phyloP scores from a whole-genome alignment of 2,329 filamentous ascomycete species.

The Nemania sp. region DNA sequence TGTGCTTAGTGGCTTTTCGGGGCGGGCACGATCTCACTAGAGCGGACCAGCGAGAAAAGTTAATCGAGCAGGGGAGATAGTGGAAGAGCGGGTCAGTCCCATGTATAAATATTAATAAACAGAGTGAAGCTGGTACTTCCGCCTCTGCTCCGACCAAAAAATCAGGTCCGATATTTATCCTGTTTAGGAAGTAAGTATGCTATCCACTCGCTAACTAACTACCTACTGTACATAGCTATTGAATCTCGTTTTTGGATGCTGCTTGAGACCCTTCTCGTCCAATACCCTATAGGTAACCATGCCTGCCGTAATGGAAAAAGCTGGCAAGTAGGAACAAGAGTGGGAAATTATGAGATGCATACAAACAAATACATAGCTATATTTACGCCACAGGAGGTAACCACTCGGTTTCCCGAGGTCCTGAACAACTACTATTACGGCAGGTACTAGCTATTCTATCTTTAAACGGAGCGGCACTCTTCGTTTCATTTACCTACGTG shows the following conservation, averaged over 20 bases:
- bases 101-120: conserved; percentile 17
- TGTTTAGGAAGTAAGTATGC: conserved; percentile 16
- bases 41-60: conserved; percentile 33
- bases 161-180: conserved; percentile 13
- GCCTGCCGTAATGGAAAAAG: not conserved
- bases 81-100: conserved; percentile 23
- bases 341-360: conserved; percentile 28
- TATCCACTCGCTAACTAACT: not conserved
- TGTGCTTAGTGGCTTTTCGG: conserved; percentile 30
- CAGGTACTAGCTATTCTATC: conserved; percentile 1
- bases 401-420: not conserved
- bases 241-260: not conserved
- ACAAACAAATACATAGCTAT: conserved; percentile 16
- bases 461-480: not conserved
- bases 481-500: not conserved
- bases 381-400: conserved; percentile 5
- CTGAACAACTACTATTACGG: conserved; percentile 2
- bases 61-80: conserved; percentile 13
- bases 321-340: conserved; percentile 17
- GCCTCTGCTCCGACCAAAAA: not conserved
- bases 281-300: not conserved
- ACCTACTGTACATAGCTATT: not conserved
- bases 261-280: conserved; percentile 4
- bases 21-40: conserved; percentile 33
- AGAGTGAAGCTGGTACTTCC: conserved; percentile 4